Base-by-base conservation (phyloP, 176 grass and related monocot species). In the Eleusine coracana region DNA sequence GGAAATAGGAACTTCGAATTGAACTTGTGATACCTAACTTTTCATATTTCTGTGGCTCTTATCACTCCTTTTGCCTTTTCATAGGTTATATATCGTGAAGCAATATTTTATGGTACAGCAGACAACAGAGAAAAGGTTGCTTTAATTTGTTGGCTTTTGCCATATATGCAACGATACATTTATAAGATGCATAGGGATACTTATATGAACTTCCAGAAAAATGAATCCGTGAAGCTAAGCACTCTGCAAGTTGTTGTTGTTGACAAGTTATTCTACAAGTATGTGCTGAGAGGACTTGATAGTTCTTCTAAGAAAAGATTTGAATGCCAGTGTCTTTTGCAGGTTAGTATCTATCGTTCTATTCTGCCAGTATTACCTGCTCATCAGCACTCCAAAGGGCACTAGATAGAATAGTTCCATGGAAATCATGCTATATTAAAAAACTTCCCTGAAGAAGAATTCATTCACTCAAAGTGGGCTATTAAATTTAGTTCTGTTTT, bases 151-250 rank as follows among this genome's bases (percentile, higher is more conserved):
- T 88, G 90, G 93, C 68, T 89, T 71, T 86, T 95, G 40, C 88
- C 86, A 52, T 98, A 95, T 84, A 90, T 90, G 56, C 96, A 98
- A 85, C 91, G 92, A 31, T 98, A 98, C 52, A 90, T 93, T 60
- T 91, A 89, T 89, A 93, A 90, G 66, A 52, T 85, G 73, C 86
- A 95, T 84, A 85, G 68, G 31, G 79, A 86, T 76, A 73, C 68
- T 66, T 98, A 98, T 87, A 68, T 74, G 28, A 90, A 79, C 51
- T 91, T 98, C 70, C 90, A 90, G 80, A 78, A 92, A 83, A 75
- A 80, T 54, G 89, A 90, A 39, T 73, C 77, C 68, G 63, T 71
- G 31, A 93, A 88, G 74, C 80, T 98, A 76, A 90, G 46, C 51
- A 69, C 83, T 74, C 80, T 98, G 41, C 72, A 92, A 82, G 63